Base-by-base conservation (phyloP, 768 basidiomycete species). In the Psilocybe cubensis region DNA sequence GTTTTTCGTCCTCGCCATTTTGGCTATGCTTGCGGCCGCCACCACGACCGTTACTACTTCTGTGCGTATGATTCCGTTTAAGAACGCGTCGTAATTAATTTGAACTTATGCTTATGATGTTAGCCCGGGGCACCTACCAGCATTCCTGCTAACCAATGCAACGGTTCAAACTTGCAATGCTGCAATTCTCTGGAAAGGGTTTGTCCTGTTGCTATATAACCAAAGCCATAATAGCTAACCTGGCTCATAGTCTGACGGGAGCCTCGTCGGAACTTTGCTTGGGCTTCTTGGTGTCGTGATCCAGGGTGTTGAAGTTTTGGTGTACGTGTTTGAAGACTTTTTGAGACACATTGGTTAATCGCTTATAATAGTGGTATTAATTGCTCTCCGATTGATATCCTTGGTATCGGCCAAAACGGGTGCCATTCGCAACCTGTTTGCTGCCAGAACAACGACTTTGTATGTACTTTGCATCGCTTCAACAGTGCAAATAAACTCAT, bases 391-490 rank as follows among this genome's bases (percentile, higher is more conserved):
- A 66, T 68, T 44, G 40, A 52, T 29, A 56, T 63, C 27, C 35
- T 62, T 18, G 62, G 58, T 29, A 43, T 60, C 31, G 68, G 68
- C 11, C 56, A 63, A 28, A 64, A 60, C 41, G 46, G 51, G 2
- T 68, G 69, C 63, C 57, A 58, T 35, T 54, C 52, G 12, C 60
- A 64, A 50, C 63, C 69, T n/a, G 66, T 70, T 51, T 69, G 69
- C 60, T 70, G 69, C 63, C 23, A 57, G n/a, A 63, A 70, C 56
- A 63, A 66, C 51, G 31, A 58, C 42, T 70, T 67, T 40, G 69
- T 70, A 51, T 46, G 69, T 61, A 11, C 49, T 27, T 31, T 44
- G 18, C 12, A 10, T 29, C 24, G n/a, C 4, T 9, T 25, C 18
- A 25, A 23, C 12, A 27, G 35, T 24, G 29, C 44, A 33, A 46